Evolutionary conservation across 164 flowering plant species (phyloP).

Genomic region (Dillenia turbinata): DNA sequence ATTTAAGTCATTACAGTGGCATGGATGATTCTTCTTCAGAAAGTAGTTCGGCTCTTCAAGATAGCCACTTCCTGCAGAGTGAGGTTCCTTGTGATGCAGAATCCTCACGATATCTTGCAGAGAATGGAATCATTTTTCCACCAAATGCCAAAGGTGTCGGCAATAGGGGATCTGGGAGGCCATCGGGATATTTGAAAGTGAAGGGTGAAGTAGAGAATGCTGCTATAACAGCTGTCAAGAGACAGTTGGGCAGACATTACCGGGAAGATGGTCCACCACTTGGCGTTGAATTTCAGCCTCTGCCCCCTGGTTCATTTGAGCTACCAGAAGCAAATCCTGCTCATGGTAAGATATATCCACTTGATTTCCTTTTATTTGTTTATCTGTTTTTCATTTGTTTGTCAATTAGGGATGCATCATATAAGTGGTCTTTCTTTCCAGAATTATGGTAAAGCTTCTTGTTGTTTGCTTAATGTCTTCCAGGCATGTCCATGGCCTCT

Average conservation of each 20-base stretch:
- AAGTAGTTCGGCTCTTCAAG: conserved; percentile 63
- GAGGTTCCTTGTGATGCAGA: conserved; percentile 27
- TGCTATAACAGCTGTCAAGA: conserved; percentile 80
- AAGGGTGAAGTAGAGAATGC: conserved; percentile 69
- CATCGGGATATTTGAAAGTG: conserved; percentile 70
- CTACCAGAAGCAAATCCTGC: conserved; percentile 19
- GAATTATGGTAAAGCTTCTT: no score
- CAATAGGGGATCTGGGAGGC: conserved; percentile 34
- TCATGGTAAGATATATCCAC: conserved; percentile 24
- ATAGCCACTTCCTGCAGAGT: conserved; percentile 24
- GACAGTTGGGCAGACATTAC: conserved; percentile 72
- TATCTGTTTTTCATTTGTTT: neutral
- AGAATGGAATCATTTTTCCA: conserved; percentile 21
- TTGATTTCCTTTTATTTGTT: no score
- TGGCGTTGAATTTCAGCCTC: conserved; percentile 70
- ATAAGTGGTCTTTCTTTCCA: no score
- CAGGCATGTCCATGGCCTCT: no score
- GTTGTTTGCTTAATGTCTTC: no score
- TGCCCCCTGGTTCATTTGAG: conserved; percentile 93
- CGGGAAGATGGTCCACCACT: conserved; percentile 82
- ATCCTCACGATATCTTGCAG: conserved; percentile 25
- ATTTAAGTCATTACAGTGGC: conserved; percentile 20
- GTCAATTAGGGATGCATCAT: conserved; percentile 10
- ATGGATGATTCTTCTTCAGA: conserved; percentile 67
- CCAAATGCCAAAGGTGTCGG: conserved; percentile 16